Conservation (phyloP, 1,284 basidiomycete species). For the Boletus semigastroideus region DNA sequence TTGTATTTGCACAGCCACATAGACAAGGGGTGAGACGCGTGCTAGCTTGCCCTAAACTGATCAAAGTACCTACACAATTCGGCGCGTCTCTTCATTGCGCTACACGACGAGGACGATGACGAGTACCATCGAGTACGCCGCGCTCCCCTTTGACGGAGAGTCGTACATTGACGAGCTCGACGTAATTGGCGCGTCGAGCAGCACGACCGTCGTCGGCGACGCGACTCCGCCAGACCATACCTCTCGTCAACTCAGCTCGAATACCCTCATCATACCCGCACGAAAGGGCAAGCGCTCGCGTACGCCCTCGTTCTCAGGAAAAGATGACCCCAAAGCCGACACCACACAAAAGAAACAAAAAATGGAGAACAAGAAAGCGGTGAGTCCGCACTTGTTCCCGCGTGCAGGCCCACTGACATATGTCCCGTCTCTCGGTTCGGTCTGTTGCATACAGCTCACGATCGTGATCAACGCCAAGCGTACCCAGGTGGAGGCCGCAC, state of each 20-base stretch:
- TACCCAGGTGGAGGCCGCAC: constrained; percentile 36
- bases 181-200: constrained; percentile 24
- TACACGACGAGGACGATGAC: constrained; percentile 1
- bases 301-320: constrained; percentile 5
- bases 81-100: neutral
- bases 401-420: neutral
- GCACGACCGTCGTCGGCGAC: constrained; percentile 32
- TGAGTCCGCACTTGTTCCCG: constrained; percentile 20
- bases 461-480: constrained; percentile 35
- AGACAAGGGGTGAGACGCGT: constrained; percentile 7
- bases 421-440: neutral
- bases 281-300: constrained; percentile 22
- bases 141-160: constrained; percentile 9
- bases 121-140: constrained; percentile 1
- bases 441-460: constrained; percentile 34
- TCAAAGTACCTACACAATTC: neutral
- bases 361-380: constrained; percentile 39
- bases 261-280: constrained; percentile 14
- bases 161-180: constrained; percentile 31
- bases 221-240: constrained; percentile 22
- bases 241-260: neutral
- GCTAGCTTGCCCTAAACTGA: constrained; percentile 22
- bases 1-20: constrained; percentile 9
- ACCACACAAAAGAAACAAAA: constrained; percentile 35
- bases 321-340: neutral